Evolutionary conservation across 768 basidiomycete genomes (phyloP).

Genomic region (Tylopilus subfusipes): DNA sequence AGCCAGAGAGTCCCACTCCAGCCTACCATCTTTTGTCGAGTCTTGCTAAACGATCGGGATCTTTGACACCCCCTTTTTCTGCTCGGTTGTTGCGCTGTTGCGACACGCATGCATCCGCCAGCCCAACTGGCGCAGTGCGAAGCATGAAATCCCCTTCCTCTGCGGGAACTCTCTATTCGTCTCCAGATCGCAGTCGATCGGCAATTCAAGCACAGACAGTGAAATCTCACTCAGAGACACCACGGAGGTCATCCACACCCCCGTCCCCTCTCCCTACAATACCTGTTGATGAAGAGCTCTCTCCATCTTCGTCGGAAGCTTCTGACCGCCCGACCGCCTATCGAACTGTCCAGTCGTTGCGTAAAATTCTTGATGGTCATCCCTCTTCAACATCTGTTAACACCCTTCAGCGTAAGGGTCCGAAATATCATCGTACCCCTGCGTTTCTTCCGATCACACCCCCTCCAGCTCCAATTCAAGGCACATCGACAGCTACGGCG

Average conservation of each 20-base stretch:
- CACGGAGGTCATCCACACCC: constrained; percentile 20
- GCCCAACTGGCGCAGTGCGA: constrained; percentile 29
- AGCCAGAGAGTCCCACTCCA: constrained; percentile 44
- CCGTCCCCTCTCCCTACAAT: constrained; percentile 42
- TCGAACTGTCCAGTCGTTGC: constrained; percentile 60
- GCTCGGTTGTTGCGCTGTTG: constrained; percentile 31
- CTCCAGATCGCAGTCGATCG: constrained; percentile 15
- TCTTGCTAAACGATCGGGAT: constrained; percentile 41
- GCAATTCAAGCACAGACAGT: constrained; percentile 6
- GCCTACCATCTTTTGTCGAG: constrained; percentile 63
- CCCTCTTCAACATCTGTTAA: constrained; percentile 34
- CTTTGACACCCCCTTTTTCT: constrained; percentile 26
- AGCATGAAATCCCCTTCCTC: constrained; percentile 14
- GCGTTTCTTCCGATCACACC: constrained; percentile 37
- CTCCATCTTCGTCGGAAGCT: constrained; percentile 49
- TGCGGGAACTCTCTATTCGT: constrained; percentile 2
- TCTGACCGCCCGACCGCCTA: constrained; percentile 52
- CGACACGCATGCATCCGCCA: constrained; percentile 33
- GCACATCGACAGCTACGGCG: constrained; percentile 75
- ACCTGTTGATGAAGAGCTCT: constrained; percentile 54
- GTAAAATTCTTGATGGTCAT: constrained; percentile 62
- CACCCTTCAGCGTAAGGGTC: constrained; percentile 9
- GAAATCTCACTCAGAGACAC: constrained; percentile 31
- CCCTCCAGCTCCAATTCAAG: constrained; percentile 51
- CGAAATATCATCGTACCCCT: constrained; percentile 16